Evolutionary conservation across 2,329 filamentous ascomycete species (phyloP).

Genomic region (Scleromitrula shiraiana): DNA sequence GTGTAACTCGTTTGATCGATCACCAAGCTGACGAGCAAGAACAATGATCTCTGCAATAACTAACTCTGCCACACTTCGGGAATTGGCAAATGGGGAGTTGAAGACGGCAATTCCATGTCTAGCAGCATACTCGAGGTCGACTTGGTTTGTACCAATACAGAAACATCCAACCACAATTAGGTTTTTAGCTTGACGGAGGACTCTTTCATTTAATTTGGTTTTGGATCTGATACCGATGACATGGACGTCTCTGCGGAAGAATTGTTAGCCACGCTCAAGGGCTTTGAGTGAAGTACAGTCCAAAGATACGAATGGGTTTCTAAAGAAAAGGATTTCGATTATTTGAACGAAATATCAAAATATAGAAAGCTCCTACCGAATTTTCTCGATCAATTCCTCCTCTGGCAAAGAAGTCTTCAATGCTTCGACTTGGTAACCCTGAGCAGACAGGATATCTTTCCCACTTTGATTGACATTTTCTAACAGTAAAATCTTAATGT

Average conservation of each 20-base stretch:
- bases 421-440: slow-evolving; percentile 94
- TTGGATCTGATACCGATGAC: slow-evolving; percentile 98
- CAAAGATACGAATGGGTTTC: too few relatives aligned
- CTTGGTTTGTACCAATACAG: slow-evolving; percentile 97
- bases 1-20: slow-evolving; percentile 92
- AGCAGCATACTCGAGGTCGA: slow-evolving; percentile 77
- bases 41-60: slow-evolving; percentile 91
- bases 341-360: too few relatives aligned
- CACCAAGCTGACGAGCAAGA: slow-evolving; percentile 84
- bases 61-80: slow-evolving; percentile 89
- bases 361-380: slow-evolving; percentile 49
- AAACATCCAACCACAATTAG: slow-evolving; percentile 95
- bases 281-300: too few relatives aligned
- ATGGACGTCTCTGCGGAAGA: slow-evolving; percentile 66
- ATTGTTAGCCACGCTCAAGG: too few relatives aligned
- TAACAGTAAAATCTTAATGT: slow-evolving; percentile 91
- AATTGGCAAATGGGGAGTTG: slow-evolving; percentile 98
- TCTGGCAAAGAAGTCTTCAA: slow-evolving; percentile 85
- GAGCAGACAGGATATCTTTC: slow-evolving; percentile 67
- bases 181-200: slow-evolving; percentile 84
- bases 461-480: slow-evolving; percentile 96
- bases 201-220: slow-evolving; percentile 82
- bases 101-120: slow-evolving; percentile 89
- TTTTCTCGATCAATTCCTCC: slow-evolving; percentile 93
- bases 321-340: too few relatives aligned